Conservation (phyloP, 306 rosid species). For the Ceratonia siliqua region DNA sequence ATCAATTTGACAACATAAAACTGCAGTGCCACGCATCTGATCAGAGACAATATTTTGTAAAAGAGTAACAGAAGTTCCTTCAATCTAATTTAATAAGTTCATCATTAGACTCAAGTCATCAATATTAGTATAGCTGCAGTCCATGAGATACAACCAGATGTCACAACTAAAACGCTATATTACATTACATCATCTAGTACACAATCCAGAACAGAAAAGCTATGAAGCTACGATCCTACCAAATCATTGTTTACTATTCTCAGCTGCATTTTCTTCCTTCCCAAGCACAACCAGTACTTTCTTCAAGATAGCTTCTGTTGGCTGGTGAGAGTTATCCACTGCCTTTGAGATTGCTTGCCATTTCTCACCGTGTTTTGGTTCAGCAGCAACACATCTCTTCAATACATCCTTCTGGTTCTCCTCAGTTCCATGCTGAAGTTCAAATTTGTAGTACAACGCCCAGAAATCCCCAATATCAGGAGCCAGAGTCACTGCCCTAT, state of each 20-base stretch:
- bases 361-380: conserved; percentile 93
- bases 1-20: not conserved
- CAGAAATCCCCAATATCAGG: conserved; percentile 94
- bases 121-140: not conserved
- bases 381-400: conserved; percentile 72
- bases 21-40: not conserved
- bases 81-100: not conserved
- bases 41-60: not conserved
- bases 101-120: not conserved
- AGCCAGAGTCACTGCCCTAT: conserved; percentile 90
- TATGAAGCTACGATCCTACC: not conserved
- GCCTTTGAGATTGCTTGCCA: conserved; percentile 87
- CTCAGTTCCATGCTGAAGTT: conserved; percentile 84
- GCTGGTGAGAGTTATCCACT: conserved; percentile 90
- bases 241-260: conserved; percentile 54
- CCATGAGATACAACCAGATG: not conserved
- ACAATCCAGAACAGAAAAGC: not conserved
- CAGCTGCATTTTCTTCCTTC: conserved; percentile 78
- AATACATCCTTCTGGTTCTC: conserved; percentile 83
- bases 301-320: conserved; percentile 78
- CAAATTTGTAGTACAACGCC: conserved; percentile 84
- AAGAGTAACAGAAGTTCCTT: not conserved
- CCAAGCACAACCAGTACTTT: conserved; percentile 77
- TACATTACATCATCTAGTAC: not conserved
- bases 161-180: not conserved